Conservation (phyloP, 2,329 filamentous ascomycete genomes). For the Fusarium euwallaceae region DNA sequence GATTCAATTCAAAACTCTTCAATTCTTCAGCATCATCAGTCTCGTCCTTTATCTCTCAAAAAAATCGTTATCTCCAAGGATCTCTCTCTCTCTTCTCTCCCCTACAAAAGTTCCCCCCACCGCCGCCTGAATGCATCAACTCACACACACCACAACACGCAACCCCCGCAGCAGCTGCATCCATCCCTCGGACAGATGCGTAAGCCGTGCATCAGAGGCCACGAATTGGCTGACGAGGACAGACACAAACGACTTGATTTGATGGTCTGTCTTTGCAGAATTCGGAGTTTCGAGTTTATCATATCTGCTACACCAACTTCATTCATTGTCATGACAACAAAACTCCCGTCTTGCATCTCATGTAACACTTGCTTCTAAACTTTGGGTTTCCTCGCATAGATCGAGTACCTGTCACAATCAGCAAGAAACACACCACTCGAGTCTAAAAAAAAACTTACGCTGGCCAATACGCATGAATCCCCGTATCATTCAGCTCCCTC, state of each 20-base stretch:
- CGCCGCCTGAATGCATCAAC: background rate
- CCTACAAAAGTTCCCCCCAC: conserved; percentile 36
- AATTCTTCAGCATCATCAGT: background rate
- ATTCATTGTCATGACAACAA: background rate
- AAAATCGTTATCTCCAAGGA: conserved; percentile 14
- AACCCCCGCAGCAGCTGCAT: conserved; percentile 3
- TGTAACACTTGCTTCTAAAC: background rate
- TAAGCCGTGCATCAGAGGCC: conserved; percentile 32
- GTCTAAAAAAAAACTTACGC: background rate
- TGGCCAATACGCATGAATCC: conserved; percentile 24
- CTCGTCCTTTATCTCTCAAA: background rate
- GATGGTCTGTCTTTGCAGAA: background rate
- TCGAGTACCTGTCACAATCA: background rate
- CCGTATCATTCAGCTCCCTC: conserved; percentile 10
- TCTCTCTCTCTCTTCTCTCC: conserved; percentile 9
- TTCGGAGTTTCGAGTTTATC: background rate
- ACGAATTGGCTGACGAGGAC: conserved; percentile 34
- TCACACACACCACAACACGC: background rate
- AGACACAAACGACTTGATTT: background rate
- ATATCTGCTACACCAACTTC: background rate
- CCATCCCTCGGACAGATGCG: conserved; percentile 19
- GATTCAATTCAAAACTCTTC: background rate
- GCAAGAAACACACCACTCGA: background rate
- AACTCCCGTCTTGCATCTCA: background rate
- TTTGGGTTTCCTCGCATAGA: background rate